Conservation (phyloP, 2,329 filamentous ascomycete genomes). For the Penicillium rolfsii region DNA sequence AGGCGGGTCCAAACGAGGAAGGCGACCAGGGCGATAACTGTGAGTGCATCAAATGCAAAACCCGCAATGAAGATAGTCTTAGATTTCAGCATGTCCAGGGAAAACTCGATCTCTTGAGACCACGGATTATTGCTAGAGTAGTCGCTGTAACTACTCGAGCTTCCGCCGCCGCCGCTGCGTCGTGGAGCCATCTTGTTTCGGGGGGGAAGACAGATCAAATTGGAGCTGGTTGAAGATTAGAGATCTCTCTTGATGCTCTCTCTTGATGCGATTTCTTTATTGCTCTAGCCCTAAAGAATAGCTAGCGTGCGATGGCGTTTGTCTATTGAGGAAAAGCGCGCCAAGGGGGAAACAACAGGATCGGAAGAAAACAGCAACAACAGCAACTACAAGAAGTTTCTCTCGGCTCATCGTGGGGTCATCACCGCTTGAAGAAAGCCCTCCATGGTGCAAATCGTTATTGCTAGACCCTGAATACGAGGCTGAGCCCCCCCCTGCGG, state of each 20-base stretch:
- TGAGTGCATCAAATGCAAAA: slow-evolving; percentile 26
- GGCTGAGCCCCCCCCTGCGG: slow-evolving; percentile 2
- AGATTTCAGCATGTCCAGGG: neutral
- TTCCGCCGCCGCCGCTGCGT: slow-evolving; percentile 10
- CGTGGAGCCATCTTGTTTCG: slow-evolving; percentile 22
- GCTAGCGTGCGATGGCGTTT: neutral
- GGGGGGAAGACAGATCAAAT: neutral
- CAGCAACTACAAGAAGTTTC: neutral
- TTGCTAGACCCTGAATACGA: slow-evolving; percentile 15
- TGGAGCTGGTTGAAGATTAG: neutral
- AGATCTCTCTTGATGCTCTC: neutral
- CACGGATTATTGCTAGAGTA: slow-evolving; percentile 12
- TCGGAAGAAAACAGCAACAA: neutral
- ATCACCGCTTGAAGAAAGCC: slow-evolving; percentile 4
- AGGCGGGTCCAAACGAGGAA: slow-evolving; percentile 26
- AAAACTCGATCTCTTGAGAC: slow-evolving; percentile 6
- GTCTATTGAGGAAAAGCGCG: neutral
- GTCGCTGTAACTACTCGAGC: slow-evolving; percentile 1
- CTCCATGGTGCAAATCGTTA: neutral
- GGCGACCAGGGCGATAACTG: slow-evolving; percentile 20
- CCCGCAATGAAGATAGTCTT: slow-evolving; percentile 10
- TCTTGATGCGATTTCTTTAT: neutral
- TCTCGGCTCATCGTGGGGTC: neutral
- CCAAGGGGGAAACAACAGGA: neutral
- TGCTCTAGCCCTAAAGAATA: neutral